These are phyloP conservation scores for Xylaria intraflava DNA, from an alignment of 495 filamentous ascomycete genomes.

Conservation along the genomic window DNA sequence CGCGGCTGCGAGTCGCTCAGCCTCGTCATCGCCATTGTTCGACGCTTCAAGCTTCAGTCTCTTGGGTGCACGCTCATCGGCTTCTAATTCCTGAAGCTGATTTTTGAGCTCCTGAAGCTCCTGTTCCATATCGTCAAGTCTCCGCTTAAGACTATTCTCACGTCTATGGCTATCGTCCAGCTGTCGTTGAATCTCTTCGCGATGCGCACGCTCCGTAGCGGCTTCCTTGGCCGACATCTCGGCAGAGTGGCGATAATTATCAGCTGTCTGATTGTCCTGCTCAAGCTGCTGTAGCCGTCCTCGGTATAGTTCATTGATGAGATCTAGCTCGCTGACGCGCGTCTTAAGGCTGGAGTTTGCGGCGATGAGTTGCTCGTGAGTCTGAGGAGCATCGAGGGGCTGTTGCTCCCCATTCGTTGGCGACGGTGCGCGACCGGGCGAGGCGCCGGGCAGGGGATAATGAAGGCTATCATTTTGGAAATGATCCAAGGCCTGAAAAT, in stretches of 20 bases:
- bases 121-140: slow-evolving; percentile 71
- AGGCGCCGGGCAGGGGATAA: slow-evolving; percentile 52
- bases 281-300: slow-evolving; percentile 85
- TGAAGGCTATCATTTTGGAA: slow-evolving; percentile 46
- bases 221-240: slow-evolving; percentile 37
- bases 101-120: slow-evolving; percentile 40
- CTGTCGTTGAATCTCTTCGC: slow-evolving; percentile 50
- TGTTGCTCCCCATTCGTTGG: slow-evolving; percentile 68
- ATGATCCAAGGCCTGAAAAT: slow-evolving; percentile 64
- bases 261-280: slow-evolving; percentile 45
- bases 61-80: slow-evolving; percentile 22
- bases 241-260: slow-evolving; percentile 29
- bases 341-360: slow-evolving; percentile 80
- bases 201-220: slow-evolving; percentile 32
- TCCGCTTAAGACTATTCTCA: slow-evolving; percentile 75
- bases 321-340: slow-evolving; percentile 84
- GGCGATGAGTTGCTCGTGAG: slow-evolving; percentile 70
- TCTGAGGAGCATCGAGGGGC: slow-evolving; percentile 61
- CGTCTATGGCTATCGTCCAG: slow-evolving; percentile 69
- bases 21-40: background rate
- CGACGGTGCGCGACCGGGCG: slow-evolving; percentile 58
- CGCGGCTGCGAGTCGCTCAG: slow-evolving; percentile 5
- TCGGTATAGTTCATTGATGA: slow-evolving; percentile 91
- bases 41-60: slow-evolving; percentile 18
- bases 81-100: slow-evolving; percentile 29